These are phyloP conservation scores for Pseudogymnoascus destructans DNA, from an alignment of 2,329 filamentous ascomycete genomes.

Conservation along the genomic window DNA sequence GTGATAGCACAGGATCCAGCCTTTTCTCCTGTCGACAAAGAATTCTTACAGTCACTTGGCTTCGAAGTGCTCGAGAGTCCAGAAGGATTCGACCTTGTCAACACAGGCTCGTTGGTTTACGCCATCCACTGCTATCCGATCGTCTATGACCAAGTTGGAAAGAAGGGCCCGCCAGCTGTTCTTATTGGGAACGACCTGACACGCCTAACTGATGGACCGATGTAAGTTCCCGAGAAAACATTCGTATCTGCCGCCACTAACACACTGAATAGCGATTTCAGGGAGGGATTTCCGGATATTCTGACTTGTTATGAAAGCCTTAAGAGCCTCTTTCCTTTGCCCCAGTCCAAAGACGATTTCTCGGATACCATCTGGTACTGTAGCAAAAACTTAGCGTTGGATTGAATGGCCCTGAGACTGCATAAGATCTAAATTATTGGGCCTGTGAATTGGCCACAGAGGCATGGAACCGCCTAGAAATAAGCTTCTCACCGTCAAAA, in stretches of 20 bases:
- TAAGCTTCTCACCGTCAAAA: not conserved
- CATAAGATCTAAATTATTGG: not conserved
- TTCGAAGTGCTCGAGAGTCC: slow-evolving; percentile 22
- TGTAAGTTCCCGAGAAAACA: not conserved
- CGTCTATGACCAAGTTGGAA: slow-evolving; percentile 21
- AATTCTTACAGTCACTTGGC: slow-evolving; percentile 20
- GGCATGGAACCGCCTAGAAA: not conserved
- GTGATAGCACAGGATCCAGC: slow-evolving; percentile 24
- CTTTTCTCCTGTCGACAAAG: slow-evolving; percentile 23
- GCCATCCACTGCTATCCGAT: slow-evolving; percentile 26
- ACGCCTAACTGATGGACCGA: not conserved
- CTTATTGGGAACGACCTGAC: slow-evolving; percentile 20
- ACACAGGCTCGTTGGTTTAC: slow-evolving; percentile 22
- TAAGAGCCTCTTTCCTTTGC: not conserved
- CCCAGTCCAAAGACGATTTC: not conserved
- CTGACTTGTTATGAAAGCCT: not conserved
- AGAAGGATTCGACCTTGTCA: slow-evolving; percentile 20
- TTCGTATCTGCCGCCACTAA: not conserved
- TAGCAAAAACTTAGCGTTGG: not conserved
- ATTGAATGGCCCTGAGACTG: not conserved
- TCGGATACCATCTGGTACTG: not conserved
- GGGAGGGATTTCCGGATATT: not conserved
- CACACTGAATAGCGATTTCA: not conserved
- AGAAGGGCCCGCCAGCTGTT: slow-evolving; percentile 17
- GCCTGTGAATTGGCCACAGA: not conserved